Percentiles rank a stretch among this genome's conserved stretches.
These are phyloP conservation scores for Linum lewisii DNA, from an alignment of 345 rosid genomes.

Conservation along the genomic window DNA sequence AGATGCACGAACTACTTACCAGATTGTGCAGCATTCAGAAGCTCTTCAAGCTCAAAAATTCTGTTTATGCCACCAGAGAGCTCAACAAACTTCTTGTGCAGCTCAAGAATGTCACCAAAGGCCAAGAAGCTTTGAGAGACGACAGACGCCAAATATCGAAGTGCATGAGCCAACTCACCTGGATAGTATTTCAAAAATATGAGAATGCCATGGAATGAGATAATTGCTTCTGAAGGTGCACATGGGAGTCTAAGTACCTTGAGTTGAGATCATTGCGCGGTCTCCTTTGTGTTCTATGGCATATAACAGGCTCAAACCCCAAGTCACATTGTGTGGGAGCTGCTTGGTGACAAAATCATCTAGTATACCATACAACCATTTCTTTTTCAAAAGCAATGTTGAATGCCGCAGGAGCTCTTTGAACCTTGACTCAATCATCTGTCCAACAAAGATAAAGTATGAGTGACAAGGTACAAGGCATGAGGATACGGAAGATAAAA, in stretches of 20 bases:
- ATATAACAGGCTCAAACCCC: slow-evolving; percentile 94
- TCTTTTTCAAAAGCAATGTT: slow-evolving; percentile 65
- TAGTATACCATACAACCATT: slow-evolving; percentile 80
- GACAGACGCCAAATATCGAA: slow-evolving; percentile 93
- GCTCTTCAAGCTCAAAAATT: slow-evolving; percentile 91
- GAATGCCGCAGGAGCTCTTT: slow-evolving; percentile 80
- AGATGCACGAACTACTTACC: slow-evolving; percentile 30
- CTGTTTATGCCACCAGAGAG: slow-evolving; percentile 88
- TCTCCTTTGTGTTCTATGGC: slow-evolving; percentile 91
- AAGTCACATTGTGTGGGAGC: slow-evolving; percentile 92
- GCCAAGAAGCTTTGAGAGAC: slow-evolving; percentile 98
- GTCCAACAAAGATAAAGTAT: slow-evolving; percentile 10
- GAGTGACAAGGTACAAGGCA: background rate
- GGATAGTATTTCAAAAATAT: slow-evolving; percentile 17
- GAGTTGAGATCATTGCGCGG: slow-evolving; percentile 68
- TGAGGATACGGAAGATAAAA: background rate
- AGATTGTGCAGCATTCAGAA: slow-evolving; percentile 76
- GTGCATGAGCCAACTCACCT: slow-evolving; percentile 94
- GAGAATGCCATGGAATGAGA: background rate
- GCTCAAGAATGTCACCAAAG: slow-evolving; percentile 91
- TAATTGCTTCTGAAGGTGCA: background rate
- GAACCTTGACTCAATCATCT: slow-evolving; percentile 93
- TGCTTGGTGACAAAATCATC: slow-evolving; percentile 98
- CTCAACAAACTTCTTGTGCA: slow-evolving; percentile 84
- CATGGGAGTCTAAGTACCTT: slow-evolving; percentile 38